Evolutionary conservation across 208 protist species (phyloP), one percentile per base, ranked within the genome.

Genomic region (Acanthamoeba culbertsoni): DNA sequence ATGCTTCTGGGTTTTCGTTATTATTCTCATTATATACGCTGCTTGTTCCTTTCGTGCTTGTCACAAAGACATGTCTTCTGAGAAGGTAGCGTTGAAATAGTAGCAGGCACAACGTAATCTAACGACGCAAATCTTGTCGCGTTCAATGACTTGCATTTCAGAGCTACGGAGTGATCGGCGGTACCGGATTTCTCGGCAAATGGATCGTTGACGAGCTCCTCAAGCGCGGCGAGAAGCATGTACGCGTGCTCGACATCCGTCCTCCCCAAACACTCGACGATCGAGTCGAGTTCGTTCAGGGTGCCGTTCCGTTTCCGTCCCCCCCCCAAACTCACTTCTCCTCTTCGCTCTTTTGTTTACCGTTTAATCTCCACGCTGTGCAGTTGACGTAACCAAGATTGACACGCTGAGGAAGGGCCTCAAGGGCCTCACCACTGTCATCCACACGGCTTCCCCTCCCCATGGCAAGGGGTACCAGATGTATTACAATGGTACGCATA

Each of bases 391-490:
- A n/a, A 77, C 59, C 86, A 77, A 92, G 62, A 63, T 92, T 18
- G 86, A 53, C 1, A 79, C 86, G 43, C 31, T 92, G 59, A 77
- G 26, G 62, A 77, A 73, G 86, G 86, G 59, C 10, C 62, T 92
- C 23, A 26, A 53, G 43, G 86, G 86, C 23, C 43, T 77, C 28
- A 92, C 86, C 63, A 92, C 86, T 1, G 86, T 92, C 55, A 92
- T 92, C 43, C 86, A 92, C 62, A 92, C 86, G 42, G 86, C 86
- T 45, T 92, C 86, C 12, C 86, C 86, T n/a, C 86, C 86, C 12
- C 86, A 92, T 59, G 86, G 86, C 40, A 77, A 46, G 45, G 53
- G 59, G 37, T 53, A 92, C 40, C 40, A 92, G 63, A 43, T 92
- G 31, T 92, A 92, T 42, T 92, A 90, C 82, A 63, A 37, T 33